Evolutionary conservation across 345 rosid genomes (phyloP).

Genomic region (Moricandia arvensis): DNA sequence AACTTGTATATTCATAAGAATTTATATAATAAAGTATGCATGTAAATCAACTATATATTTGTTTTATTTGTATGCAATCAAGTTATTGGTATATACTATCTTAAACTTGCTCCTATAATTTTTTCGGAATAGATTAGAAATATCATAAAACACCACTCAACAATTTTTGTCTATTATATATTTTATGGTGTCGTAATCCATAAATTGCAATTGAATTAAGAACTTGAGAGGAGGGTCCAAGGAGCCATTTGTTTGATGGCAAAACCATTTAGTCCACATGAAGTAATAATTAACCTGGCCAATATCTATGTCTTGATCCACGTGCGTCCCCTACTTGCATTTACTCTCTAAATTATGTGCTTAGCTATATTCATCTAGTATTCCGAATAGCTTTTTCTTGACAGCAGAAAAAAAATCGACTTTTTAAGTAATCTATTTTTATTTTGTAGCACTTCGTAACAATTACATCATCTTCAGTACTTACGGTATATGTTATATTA

Average conservation of each 20-base stretch:
- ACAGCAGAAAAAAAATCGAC: no score
- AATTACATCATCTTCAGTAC: no score
- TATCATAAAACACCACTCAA: neutral
- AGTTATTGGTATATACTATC: neutral
- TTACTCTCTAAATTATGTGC: neutral
- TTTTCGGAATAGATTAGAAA: neutral
- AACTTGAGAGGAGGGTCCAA: slow-evolving; percentile 18
- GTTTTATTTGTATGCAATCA: slow-evolving; percentile 1
- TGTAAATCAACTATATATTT: neutral
- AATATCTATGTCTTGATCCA: slow-evolving; percentile 17
- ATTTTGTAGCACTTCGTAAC: no score
- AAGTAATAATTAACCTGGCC: slow-evolving; percentile 12
- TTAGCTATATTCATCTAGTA: neutral
- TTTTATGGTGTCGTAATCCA: neutral
- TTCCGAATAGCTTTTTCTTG: neutral
- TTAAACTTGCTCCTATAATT: neutral
- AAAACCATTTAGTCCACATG: slow-evolving; percentile 16
- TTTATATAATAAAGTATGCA: neutral
- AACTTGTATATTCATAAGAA: neutral
- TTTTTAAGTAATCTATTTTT: no score
- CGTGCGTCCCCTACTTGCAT: slow-evolving; percentile 13
- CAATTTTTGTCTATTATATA: neutral
- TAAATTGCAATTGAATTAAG: neutral
- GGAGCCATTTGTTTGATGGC: slow-evolving; percentile 11
- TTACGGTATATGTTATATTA: no score